phyloP scores from a whole-genome alignment of 768 basidiomycete genomes.

The Auriculariales sp. region DNA sequence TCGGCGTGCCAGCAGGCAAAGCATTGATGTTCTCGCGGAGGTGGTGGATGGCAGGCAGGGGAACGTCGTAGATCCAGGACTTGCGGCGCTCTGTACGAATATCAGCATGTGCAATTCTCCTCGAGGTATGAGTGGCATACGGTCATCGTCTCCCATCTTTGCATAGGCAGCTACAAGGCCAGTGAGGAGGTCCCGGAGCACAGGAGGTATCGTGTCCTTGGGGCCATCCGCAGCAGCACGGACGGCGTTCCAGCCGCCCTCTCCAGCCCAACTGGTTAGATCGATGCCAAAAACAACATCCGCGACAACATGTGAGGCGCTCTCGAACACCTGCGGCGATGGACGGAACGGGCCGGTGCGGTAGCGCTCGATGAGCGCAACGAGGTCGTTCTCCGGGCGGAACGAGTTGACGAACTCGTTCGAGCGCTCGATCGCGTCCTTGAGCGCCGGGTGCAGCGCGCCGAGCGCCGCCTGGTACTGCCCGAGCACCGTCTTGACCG shows the following conservation, averaged over 20 bases:
- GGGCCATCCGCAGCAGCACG: conserved; percentile 35
- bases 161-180: conserved; percentile 51
- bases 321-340: conserved; percentile 72
- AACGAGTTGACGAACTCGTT: conserved; percentile 67
- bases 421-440: conserved; percentile 51
- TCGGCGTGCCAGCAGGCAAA: conserved; percentile 36
- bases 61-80: conserved; percentile 86
- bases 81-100: conserved; percentile 55
- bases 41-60: conserved; percentile 67
- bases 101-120: background rate
- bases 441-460: conserved; percentile 54
- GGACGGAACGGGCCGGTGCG: conserved; percentile 91
- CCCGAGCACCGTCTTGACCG: conserved; percentile 75
- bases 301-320: conserved; percentile 63
- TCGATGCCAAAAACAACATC: conserved; percentile 90
- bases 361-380: conserved; percentile 80
- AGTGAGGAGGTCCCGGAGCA: conserved; percentile 50
- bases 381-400: conserved; percentile 78
- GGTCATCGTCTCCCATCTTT: conserved; percentile 43
- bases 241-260: conserved; percentile 56
- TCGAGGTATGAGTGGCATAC: conserved; percentile 24
- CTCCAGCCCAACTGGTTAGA: conserved; percentile 72
- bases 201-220: conserved; percentile 49
- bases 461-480: conserved; percentile 76
- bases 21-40: conserved; percentile 75